Conservation (phyloP, 176 grass and related monocot genomes). For the bread wheat (Triticum aestivum) region DNA sequence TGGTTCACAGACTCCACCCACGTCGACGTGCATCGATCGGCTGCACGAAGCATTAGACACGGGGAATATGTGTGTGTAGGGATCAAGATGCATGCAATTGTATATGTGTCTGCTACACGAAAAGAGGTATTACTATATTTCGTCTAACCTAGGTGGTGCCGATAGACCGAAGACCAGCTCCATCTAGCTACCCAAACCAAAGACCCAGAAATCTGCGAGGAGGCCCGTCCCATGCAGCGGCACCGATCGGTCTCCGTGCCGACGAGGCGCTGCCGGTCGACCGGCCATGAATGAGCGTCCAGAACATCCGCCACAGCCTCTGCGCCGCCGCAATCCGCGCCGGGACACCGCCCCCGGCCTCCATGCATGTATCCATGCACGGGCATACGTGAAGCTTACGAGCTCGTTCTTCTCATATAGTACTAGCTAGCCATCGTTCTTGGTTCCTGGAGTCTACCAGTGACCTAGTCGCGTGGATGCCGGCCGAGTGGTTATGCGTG, state of each 20-base stretch:
- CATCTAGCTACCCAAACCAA: too few relatives aligned
- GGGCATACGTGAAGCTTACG: not conserved
- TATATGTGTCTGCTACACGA: not conserved
- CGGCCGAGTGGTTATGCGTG: not conserved
- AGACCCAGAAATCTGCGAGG: not conserved
- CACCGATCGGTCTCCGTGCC: not conserved
- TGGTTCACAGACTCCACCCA: not conserved
- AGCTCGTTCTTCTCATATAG: too few relatives aligned
- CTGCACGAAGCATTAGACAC: constrained; percentile 24
- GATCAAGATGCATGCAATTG: not conserved
- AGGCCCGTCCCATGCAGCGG: not conserved
- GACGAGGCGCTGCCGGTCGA: constrained; percentile 20
- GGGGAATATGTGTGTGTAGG: constrained; percentile 22
- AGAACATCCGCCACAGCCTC: constrained; percentile 28
- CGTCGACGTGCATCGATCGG: not conserved
- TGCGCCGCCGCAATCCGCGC: constrained; percentile 31
- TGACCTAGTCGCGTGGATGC: not conserved
- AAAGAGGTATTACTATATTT: not conserved
- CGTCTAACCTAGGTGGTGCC: not conserved
- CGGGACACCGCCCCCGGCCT: not conserved
- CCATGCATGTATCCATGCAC: not conserved
- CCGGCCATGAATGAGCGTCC: constrained; percentile 36
- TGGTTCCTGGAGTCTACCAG: not conserved
- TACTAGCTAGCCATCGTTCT: not conserved
- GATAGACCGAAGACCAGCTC: not conserved